Conservation (phyloP, 1,284 basidiomycete species). For the Pseudozyma hubeiensis region DNA sequence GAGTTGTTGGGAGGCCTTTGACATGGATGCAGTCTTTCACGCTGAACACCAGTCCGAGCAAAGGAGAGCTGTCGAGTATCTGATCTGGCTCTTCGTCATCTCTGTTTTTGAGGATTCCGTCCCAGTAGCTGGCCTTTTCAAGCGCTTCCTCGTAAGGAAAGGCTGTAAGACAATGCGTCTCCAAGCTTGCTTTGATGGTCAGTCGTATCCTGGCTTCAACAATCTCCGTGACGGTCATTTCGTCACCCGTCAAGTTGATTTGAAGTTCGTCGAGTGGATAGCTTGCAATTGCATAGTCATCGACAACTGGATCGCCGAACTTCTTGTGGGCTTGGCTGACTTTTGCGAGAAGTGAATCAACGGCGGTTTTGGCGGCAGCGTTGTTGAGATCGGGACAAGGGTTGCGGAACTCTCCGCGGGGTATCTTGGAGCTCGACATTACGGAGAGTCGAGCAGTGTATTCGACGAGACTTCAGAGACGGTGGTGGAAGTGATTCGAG, state of each 20-base stretch:
- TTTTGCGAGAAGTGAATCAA: constrained; percentile 28
- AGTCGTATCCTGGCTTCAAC: constrained; percentile 35
- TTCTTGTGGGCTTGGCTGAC: constrained; percentile 12
- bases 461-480: background rate
- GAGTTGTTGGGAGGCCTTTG: constrained; percentile 27
- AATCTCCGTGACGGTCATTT: constrained; percentile 3
- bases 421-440: constrained; percentile 17
- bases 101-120: background rate
- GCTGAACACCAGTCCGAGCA: constrained; percentile 47
- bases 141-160: constrained; percentile 30
- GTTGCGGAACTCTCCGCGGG: constrained; percentile 25
- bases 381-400: constrained; percentile 19
- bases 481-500: constrained; percentile 1
- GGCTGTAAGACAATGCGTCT: constrained; percentile 47
- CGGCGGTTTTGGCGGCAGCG: constrained; percentile 9
- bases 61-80: constrained; percentile 6
- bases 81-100: background rate
- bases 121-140: background rate
- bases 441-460: too few species aligned
- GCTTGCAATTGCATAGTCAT: constrained; percentile 17
- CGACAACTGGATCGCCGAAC: constrained; percentile 10
- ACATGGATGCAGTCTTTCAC: constrained; percentile 58
- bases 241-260: background rate
- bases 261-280: constrained; percentile 1
- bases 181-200: constrained; percentile 23